Base-by-base conservation (phyloP, 208 protist genomes). In the Vickermania spadyakhi region DNA sequence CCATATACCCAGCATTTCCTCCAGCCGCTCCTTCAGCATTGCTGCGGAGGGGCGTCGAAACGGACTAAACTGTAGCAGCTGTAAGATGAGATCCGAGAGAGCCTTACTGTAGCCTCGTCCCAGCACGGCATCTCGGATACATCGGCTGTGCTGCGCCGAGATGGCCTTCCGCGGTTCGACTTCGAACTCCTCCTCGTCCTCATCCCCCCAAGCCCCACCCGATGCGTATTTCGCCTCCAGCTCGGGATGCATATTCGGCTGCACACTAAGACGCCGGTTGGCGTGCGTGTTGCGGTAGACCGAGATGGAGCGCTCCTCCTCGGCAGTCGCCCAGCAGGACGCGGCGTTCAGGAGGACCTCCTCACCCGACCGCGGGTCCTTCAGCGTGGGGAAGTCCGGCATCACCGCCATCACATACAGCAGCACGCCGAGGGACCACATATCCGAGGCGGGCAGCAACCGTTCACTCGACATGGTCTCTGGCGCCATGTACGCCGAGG, bases 371-470 rank as follows among this genome's bases (percentile, higher is more conserved):
- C 69, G 70, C 28, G 71, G 73, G 57, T 89, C 75, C 30, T 68
- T 4, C 45, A 90, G 73, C 81, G 85, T 86, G 7, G 84, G 80
- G 55, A 81, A 94, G 31, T 88, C 77, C 0, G 86, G 86, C 58
- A 89, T 73, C 59, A 86, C 73, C 0, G 75, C 67, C 53, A 94
- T 56, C 22, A 89, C 79, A 54, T 86, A 91, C 5, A 91, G 66
- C n/a, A 91, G 53, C 26, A 94, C 73, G 29, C 86, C 86, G 1
- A 91, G 56, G n/a, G 67, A 75, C 76, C 78, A 94, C 75, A 91
- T 81, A 30, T 94, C 86, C 1, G 86, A 90, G 31, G 74, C 78
- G 22, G 82, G 75, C 72, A 81, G 86, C 31, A 89, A 59, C 7
- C 72, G 66, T 54, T 77, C 69, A 1, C 76, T 64, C 58, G 79